These are phyloP conservation scores for Pholiota conissans DNA, from an alignment of 768 basidiomycete species.

Conservation along the genomic window DNA sequence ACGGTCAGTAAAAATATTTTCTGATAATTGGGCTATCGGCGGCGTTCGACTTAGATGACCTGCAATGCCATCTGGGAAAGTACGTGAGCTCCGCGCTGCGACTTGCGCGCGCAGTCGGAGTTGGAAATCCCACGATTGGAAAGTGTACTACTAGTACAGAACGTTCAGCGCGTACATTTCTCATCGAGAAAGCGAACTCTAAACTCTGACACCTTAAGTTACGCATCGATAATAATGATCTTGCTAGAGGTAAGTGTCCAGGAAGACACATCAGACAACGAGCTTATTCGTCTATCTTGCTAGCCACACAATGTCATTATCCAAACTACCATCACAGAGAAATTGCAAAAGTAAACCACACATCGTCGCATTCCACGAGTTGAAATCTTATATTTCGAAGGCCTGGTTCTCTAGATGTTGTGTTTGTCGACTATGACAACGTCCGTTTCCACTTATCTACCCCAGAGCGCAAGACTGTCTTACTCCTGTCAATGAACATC, in stretches of 20 bases:
- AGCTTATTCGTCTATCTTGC: background rate
- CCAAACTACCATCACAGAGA: constrained; percentile 84
- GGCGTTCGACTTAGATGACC: too few relatives aligned
- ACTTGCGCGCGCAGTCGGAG: background rate
- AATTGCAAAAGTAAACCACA: constrained; percentile 69
- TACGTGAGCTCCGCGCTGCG: too few relatives aligned
- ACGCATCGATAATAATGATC: background rate
- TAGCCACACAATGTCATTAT: constrained; percentile 54
- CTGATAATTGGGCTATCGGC: too few relatives aligned
- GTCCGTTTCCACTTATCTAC: constrained; percentile 94
- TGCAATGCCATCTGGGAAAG: too few relatives aligned
- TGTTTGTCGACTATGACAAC: constrained; percentile 97
- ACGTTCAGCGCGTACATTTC: background rate
- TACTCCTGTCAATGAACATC: constrained; percentile 94
- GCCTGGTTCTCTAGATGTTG: constrained; percentile 88
- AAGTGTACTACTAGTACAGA: background rate
- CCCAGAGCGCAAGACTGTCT: constrained; percentile 75
- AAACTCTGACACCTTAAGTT: background rate
- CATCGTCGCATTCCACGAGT: background rate
- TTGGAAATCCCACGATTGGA: background rate
- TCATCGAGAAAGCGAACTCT: background rate
- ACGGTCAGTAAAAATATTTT: too few relatives aligned
- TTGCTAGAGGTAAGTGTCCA: constrained; percentile 1
- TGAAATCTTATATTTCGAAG: constrained; percentile 39
- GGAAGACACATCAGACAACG: background rate